Evolutionary conservation across 495 filamentous ascomycete species (phyloP).

Genomic region (Cairneyella variabilis): DNA sequence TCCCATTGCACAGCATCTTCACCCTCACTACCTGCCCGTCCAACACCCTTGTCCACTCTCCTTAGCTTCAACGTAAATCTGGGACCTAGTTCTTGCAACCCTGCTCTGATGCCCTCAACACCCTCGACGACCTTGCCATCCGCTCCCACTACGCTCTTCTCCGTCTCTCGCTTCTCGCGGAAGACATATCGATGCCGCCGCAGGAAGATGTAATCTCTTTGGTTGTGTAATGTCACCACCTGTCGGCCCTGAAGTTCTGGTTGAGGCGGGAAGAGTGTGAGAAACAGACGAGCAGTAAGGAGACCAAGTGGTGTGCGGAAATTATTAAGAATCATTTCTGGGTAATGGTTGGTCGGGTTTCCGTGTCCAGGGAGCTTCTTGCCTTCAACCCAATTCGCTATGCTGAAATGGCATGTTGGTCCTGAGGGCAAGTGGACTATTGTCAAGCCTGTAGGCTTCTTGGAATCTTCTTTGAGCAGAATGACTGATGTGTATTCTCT

Average conservation of each 20-base stretch:
- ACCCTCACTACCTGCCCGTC: constrained; percentile 71
- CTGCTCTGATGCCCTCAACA: constrained; percentile 75
- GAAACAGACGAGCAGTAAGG: constrained; percentile 82
- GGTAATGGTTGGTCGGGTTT: constrained; percentile 81
- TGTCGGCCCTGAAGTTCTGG: constrained; percentile 83
- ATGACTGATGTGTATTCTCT: constrained; percentile 76
- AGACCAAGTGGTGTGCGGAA: constrained; percentile 92
- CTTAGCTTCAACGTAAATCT: constrained; percentile 84
- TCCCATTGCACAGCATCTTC: constrained; percentile 72
- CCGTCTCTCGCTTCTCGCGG: constrained; percentile 75
- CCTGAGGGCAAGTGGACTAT: constrained; percentile 80
- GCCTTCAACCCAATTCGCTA: constrained; percentile 83
- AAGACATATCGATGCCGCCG: constrained; percentile 89
- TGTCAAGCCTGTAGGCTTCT: constrained; percentile 70
- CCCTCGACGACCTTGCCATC: constrained; percentile 87
- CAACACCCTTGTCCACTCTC: constrained; percentile 86
- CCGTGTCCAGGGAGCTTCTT: constrained; percentile 84
- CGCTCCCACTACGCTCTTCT: constrained; percentile 79
- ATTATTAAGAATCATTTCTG: constrained; percentile 91
- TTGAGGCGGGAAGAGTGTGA: constrained; percentile 73
- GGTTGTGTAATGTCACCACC: constrained; percentile 89
- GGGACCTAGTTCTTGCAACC: constrained; percentile 82
- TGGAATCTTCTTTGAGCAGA: constrained; percentile 80
- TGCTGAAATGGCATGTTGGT: constrained; percentile 82
- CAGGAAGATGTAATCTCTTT: constrained; percentile 94